phyloP scores from a whole-genome alignment of 768 basidiomycete species.

The Lanmaoa pseudosensibilis region DNA sequence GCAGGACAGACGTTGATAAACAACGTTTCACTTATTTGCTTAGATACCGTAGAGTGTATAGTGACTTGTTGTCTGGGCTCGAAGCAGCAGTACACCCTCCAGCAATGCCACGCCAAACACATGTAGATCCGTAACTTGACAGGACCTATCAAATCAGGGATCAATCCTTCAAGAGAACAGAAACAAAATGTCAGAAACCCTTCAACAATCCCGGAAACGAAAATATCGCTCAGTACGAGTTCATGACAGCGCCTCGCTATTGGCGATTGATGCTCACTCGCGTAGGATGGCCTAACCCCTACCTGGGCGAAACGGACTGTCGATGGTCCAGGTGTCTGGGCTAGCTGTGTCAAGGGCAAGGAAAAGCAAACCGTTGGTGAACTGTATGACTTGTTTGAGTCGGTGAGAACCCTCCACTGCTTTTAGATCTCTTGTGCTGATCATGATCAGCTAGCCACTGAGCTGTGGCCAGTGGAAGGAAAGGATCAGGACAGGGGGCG shows the following conservation, averaged over 20 bases:
- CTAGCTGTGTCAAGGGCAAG: slow-evolving; percentile 81
- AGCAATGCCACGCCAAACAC: not conserved
- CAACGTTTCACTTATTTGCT: slow-evolving; percentile 7
- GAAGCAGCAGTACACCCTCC: not conserved
- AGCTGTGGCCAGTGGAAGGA: slow-evolving; percentile 62
- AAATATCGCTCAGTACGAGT: slow-evolving; percentile 51
- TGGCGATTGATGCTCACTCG: not conserved
- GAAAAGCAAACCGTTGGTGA: slow-evolving; percentile 78
- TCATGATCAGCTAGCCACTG: slow-evolving; percentile 57
- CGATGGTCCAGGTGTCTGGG: slow-evolving; percentile 86
- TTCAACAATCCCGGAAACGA: slow-evolving; percentile 38
- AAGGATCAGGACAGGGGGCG: slow-evolving; percentile 25
- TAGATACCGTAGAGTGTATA: slow-evolving; percentile 21
- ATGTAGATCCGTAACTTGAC: not conserved
- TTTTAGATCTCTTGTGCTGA: slow-evolving; percentile 10
- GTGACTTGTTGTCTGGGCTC: not conserved
- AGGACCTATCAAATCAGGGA: not conserved
- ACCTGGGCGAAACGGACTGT: slow-evolving; percentile 64
- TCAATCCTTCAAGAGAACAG: not conserved
- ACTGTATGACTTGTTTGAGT: slow-evolving; percentile 75
- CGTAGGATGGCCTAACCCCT: slow-evolving; percentile 60
- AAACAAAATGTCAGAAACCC: slow-evolving; percentile 21
- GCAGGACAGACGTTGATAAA: not conserved
- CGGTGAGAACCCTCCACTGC: slow-evolving; percentile 44
- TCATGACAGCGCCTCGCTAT: not conserved